Evolutionary conservation across 805 yeast species (phyloP).

Genomic region (Saccharomycopsis javanensis): DNA sequence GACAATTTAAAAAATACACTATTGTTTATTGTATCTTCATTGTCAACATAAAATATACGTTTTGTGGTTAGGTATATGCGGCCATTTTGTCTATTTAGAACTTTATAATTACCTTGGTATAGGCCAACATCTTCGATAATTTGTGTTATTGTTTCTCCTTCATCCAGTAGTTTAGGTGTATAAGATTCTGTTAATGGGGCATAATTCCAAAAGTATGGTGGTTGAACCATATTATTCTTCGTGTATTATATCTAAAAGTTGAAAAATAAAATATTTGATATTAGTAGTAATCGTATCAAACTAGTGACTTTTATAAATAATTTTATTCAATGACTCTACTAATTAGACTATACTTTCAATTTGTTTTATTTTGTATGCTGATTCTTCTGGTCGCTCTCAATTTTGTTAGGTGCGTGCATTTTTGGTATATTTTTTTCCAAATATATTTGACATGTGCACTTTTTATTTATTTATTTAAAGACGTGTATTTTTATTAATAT

Average conservation of each 20-base stretch:
- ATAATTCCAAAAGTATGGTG: constrained; percentile 12
- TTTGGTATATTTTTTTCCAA: no score
- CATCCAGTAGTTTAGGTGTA: constrained; percentile 7
- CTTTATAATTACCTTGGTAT: constrained; percentile 67
- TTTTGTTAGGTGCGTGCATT: no score
- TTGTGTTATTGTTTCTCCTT: constrained; percentile 8
- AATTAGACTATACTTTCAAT: neutral
- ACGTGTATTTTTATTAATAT: no score
- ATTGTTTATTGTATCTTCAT: constrained; percentile 29
- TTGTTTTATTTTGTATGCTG: neutral
- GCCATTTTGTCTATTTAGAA: constrained; percentile 59
- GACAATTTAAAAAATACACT: constrained; percentile 41
- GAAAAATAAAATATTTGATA: no score
- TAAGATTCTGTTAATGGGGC: constrained; percentile 10
- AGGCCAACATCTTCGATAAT: constrained; percentile 40
- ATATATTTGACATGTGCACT: no score
- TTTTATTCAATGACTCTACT: no score
- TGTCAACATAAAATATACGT: constrained; percentile 66
- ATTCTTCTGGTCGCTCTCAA: neutral
- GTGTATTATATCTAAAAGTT: neutral
- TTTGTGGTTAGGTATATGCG: constrained; percentile 66
- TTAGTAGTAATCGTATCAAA: no score
- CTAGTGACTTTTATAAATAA: no score
- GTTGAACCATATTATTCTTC: neutral
- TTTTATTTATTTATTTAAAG: neutral